A percentile compares a stretch with the other conserved stretches of the same genome.
phyloP scores from a whole-genome alignment of 352 stramenopile genomes.

The Plasmopara halstedii region DNA sequence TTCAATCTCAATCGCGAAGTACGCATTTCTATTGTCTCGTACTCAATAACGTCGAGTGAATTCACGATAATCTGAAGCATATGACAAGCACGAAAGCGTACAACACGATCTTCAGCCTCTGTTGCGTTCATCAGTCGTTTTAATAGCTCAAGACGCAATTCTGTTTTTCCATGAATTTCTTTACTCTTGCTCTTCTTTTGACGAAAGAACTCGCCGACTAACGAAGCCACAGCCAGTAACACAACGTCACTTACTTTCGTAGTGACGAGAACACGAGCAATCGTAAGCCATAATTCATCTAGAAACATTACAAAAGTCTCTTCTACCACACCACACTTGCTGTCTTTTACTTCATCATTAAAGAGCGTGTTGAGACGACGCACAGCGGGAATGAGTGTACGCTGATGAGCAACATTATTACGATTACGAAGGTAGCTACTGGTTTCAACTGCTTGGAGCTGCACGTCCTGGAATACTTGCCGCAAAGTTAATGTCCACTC shows the following conservation, averaged over 20 bases:
- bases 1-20: not conserved
- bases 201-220: conserved; percentile 46
- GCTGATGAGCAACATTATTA: conserved; percentile 20
- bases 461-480: conserved; percentile 59
- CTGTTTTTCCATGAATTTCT: conserved; percentile 18
- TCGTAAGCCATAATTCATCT: conserved; percentile 49
- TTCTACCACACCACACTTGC: conserved; percentile 29
- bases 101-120: conserved; percentile 52
- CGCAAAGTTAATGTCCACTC: conserved; percentile 52
- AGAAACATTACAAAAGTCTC: conserved; percentile 55
- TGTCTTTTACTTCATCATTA: conserved; percentile 36
- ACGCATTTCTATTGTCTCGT: not conserved
- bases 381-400: conserved; percentile 40
- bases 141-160: conserved; percentile 45
- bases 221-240: conserved; percentile 36
- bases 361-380: conserved; percentile 44
- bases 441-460: conserved; percentile 50
- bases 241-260: conserved; percentile 36
- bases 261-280: conserved; percentile 41
- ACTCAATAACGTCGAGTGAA: conserved; percentile 46
- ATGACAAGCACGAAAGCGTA: conserved; percentile 47
- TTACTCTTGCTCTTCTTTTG: conserved; percentile 17
- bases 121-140: conserved; percentile 38
- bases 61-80: conserved; percentile 58
- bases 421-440: conserved; percentile 31